Base-by-base conservation (phyloP, 495 filamentous ascomycete species). In the Penicillium steckii region DNA sequence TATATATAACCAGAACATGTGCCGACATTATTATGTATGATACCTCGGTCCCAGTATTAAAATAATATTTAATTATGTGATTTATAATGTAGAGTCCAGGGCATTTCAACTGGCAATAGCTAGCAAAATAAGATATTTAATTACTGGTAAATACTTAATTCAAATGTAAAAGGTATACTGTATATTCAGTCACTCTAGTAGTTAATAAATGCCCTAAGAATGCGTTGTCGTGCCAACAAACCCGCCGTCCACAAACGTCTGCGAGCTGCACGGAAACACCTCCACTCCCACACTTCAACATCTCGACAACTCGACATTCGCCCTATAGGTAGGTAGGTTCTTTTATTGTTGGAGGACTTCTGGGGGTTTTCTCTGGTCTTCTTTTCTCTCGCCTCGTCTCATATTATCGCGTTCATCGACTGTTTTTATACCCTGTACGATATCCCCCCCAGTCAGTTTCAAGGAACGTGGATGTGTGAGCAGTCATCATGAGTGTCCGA, bases 401-500 rank as follows among this genome's bases (percentile, higher is more conserved):
- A 30, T 44, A 48, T 48, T 42, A 33, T 52, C 44, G 37, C 23
- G 23, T 32, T 22, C 46, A 24, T 37, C 9, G 37, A 17, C 4
- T 46, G 33, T 43, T 29, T n/a, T 43, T 46, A 21, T 25, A 29
- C 41, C 21, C 10, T 49, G 47, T 17, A 6, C 42, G 17, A 44
- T 26, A 44, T 24, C 42, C 25, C 18, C n/a, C n/a, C n/a, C n/a
- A n/a, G n/a, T n/a, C n/a, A n/a, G 10, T 33, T n/a, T 41, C 42
- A 22, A 33, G 27, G 18, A 23, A 53, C 12, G 46, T 59, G 62
- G 42, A 65, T 65, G 60, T 50, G 13, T 46, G 52, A 44, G 15
- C 45, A 23, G 46, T 27, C 61, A 71, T 50, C 55, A 78, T 78
- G 75, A 78, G 73, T 50, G 89, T 96, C 21, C 83, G 90, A 44